Base-by-base conservation (phyloP, 164 flowering plant species). In the Hamamelis virginiana region DNA sequence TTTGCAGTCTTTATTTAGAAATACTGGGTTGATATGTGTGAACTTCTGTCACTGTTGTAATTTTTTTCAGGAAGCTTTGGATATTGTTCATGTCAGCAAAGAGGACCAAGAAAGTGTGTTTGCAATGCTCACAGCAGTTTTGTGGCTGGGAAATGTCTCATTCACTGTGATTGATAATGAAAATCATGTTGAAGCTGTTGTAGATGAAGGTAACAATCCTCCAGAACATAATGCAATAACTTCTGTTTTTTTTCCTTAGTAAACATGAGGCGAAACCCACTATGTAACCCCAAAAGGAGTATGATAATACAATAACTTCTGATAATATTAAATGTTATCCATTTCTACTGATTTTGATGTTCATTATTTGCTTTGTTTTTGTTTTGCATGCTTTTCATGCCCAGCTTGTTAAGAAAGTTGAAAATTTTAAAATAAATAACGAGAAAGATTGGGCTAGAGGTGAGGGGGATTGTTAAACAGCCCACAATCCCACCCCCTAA, bases 61-160 rank as follows among this genome's bases (percentile, higher is more conserved):
- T 38, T 50, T 62, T 66, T 68, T 77, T 63, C 84, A 93, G 98
- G 97, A 96, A 86, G 98, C 99, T 73, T 74, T 96, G 73, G 91
- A 90, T 83, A 77, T 87, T 80, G 97, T 96, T 73, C 99, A 96
- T 72, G 80, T 96, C 19, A 88, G 85, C 81, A 91, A 93, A 74
- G 91, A 87, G 73, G 94, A 93, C 69, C 99, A 93, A 67, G 86
- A 93, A 64, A 93, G 84, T 81, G 90, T 87, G 16, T 96, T 93
- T 82, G 87, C 92, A 53, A 96, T 93, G 97, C 90, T 96, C 74
- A 86, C 98, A 77, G 97, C 99, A 41, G 98, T 96, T 45, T 67
- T 96, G 69, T 93, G 99, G 98, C 71, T 96, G 62, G 99, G 99
- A 66, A 88, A 96, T 77, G 82, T 93, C 74, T 87, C 98, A 10